A percentile compares a stretch with the other conserved stretches of the same genome.
Conservation (phyloP, 257 asterid species). For the Solanum megistacrolobum region DNA sequence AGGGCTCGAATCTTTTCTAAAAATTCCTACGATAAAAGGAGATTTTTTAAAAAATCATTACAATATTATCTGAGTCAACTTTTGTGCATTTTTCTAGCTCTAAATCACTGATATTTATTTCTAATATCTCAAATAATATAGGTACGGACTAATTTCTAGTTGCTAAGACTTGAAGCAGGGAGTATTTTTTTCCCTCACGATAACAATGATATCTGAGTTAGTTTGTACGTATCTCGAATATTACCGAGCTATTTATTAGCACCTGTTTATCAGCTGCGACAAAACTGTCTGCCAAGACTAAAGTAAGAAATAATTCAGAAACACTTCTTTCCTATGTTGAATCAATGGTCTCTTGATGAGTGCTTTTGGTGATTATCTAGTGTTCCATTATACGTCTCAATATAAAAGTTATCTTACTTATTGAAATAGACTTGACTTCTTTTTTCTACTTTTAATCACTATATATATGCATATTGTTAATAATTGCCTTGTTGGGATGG, state of each 20-base stretch:
- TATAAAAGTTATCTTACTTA: not conserved
- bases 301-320: not conserved
- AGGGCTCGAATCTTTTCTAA: not conserved
- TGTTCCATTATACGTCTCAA: constrained; percentile 17
- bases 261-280: not conserved
- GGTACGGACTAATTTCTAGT: not conserved
- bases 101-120: not conserved
- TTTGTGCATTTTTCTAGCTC: not conserved
- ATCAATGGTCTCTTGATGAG: not conserved
- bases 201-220: not conserved
- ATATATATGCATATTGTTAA: constrained; percentile 1
- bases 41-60: not conserved
- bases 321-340: not conserved
- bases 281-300: not conserved
- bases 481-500: constrained; percentile 4
- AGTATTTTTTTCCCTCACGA: too few species aligned
- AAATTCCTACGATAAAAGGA: not conserved
- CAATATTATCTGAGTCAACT: not conserved
- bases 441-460: not conserved
- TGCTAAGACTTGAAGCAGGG: not conserved
- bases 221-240: not conserved
- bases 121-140: not conserved
- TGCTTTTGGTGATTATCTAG: not conserved
- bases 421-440: not conserved
- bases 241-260: not conserved